These are phyloP conservation scores for Acidiella bohemica DNA, from an alignment of 495 filamentous ascomycete genomes.

Conservation along the genomic window DNA sequence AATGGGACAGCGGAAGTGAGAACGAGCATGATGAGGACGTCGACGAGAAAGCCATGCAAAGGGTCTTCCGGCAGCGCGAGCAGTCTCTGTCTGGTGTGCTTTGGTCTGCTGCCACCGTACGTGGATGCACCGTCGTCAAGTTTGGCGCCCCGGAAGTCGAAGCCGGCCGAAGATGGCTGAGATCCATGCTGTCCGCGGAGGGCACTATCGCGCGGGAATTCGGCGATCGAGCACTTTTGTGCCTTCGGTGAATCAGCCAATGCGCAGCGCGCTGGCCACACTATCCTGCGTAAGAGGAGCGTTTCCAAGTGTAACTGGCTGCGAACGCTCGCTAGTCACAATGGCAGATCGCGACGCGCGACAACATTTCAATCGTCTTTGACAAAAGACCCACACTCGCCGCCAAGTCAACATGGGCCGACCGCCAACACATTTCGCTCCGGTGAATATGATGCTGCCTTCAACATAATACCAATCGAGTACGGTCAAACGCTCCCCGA, in stretches of 20 bases:
- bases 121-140: slow-evolving; percentile 81
- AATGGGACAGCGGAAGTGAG: slow-evolving; percentile 34
- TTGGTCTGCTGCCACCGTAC: slow-evolving; percentile 75
- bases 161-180: slow-evolving; percentile 48
- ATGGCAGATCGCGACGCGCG: too few relatives aligned
- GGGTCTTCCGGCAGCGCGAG: slow-evolving; percentile 29
- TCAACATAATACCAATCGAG: too few relatives aligned
- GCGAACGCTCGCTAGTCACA: too few relatives aligned
- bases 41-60: slow-evolving; percentile 28
- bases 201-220: slow-evolving; percentile 45
- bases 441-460: too few relatives aligned
- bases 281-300: too few relatives aligned
- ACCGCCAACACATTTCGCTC: too few relatives aligned
- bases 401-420: too few relatives aligned
- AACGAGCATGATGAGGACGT: slow-evolving; percentile 24
- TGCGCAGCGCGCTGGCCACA: too few relatives aligned
- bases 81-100: slow-evolving; percentile 42
- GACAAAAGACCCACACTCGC: too few relatives aligned
- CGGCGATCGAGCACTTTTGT: slow-evolving; percentile 50
- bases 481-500: too few relatives aligned
- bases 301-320: too few relatives aligned
- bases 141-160: slow-evolving; percentile 55
- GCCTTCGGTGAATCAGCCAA: slow-evolving; percentile 35
- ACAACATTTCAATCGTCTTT: too few relatives aligned
- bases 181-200: slow-evolving; percentile 41